Percentiles rank a stretch among this genome's conserved stretches.
Evolutionary conservation across 257 asterid species (phyloP).

Genomic region (Verbena officinalis): DNA sequence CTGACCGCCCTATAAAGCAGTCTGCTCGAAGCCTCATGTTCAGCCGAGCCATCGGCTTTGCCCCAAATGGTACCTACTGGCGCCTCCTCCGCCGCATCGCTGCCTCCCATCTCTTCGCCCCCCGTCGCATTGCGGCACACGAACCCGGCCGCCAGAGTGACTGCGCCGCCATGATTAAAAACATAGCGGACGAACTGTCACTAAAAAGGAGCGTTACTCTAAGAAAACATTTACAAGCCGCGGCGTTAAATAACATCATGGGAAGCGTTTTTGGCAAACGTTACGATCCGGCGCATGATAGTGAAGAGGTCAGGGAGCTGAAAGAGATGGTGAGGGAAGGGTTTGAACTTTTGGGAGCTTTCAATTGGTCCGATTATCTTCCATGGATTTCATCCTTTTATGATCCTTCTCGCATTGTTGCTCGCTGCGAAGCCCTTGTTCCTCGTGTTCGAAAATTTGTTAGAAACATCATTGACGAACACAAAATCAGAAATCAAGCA

Average conservation of each 20-base stretch:
- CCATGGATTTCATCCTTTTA: conserved; percentile 52
- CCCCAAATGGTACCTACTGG: conserved; percentile 75
- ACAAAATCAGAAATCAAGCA: not conserved
- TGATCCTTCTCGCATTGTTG: conserved; percentile 45
- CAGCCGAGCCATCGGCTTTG: conserved; percentile 75
- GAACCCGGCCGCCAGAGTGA: conserved; percentile 35
- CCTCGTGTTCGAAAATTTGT: conserved; percentile 61
- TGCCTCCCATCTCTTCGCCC: conserved; percentile 60
- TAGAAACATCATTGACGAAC: conserved; percentile 43
- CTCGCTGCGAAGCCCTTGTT: conserved; percentile 48
- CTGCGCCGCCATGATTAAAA: conserved; percentile 32
- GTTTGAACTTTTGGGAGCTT: conserved; percentile 57
- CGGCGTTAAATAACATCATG: conserved; percentile 56
- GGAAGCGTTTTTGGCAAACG: conserved; percentile 63
- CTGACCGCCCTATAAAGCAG: conserved; percentile 71
- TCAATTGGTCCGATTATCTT: conserved; percentile 68
- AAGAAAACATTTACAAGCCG: conserved; percentile 46
- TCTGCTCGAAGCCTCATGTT: conserved; percentile 66
- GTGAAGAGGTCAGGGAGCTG: conserved; percentile 40
- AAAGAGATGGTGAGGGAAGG: conserved; percentile 62
- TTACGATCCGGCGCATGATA: conserved; percentile 30
- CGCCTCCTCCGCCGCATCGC: conserved; percentile 68
- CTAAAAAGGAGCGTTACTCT: conserved; percentile 27
- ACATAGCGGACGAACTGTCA: conserved; percentile 31
- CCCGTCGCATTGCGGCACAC: conserved; percentile 51